A percentile compares a stretch with the other conserved stretches of the same genome.
These are phyloP conservation scores for Trichophyton verrucosum DNA, from an alignment of 2,329 filamentous ascomycete genomes.

Conservation along the genomic window DNA sequence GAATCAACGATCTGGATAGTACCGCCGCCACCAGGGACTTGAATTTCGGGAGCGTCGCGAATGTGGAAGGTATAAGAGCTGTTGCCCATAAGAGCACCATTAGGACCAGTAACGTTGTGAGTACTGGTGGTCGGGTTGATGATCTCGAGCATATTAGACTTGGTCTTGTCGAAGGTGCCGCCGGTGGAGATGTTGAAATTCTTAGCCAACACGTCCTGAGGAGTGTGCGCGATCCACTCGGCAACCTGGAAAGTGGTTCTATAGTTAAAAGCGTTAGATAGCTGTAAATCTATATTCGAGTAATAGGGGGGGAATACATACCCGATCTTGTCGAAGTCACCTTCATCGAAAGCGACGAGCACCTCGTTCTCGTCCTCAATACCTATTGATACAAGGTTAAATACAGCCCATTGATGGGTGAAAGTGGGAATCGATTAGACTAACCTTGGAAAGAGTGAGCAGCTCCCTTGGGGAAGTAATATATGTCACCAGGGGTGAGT, in stretches of 20 bases:
- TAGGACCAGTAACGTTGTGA: constrained; percentile 35
- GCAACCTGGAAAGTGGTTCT: constrained; percentile 60
- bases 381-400: constrained; percentile 15
- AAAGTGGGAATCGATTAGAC: background rate
- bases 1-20: constrained; percentile 53
- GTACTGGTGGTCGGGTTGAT: constrained; percentile 43
- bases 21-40: constrained; percentile 50
- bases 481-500: constrained; percentile 51
- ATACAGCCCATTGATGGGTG: background rate
- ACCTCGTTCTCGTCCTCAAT: constrained; percentile 56
- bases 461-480: constrained; percentile 56
- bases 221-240: constrained; percentile 58
- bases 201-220: constrained; percentile 51
- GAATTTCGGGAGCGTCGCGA: constrained; percentile 43
- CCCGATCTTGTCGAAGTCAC: constrained; percentile 52
- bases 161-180: constrained; percentile 46
- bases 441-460: constrained; percentile 48
- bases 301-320: constrained; percentile 20
- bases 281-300: background rate
- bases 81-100: constrained; percentile 42
- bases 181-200: constrained; percentile 53
- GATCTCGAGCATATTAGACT: constrained; percentile 47
- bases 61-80: constrained; percentile 52
- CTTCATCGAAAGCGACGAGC: constrained; percentile 54
- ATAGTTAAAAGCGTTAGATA: background rate